phyloP scores from a whole-genome alignment of 805 yeast genomes.

The Suhomyces faveliae region DNA sequence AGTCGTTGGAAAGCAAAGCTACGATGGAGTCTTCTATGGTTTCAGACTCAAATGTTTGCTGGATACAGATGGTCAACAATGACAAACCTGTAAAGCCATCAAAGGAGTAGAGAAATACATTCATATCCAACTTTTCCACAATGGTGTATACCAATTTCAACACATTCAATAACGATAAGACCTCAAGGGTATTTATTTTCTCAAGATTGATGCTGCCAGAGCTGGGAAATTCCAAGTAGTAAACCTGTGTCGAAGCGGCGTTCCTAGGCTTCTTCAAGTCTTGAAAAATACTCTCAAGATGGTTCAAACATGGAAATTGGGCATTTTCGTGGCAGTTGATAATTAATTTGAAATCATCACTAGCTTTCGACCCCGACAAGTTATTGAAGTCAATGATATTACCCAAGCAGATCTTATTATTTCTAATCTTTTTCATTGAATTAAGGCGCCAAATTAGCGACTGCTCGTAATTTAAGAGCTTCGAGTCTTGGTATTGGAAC shows the following conservation, averaged over 20 bases:
- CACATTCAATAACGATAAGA: conserved; percentile 28
- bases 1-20: conserved; percentile 13
- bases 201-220: conserved; percentile 24
- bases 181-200: conserved; percentile 22
- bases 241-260: conserved; percentile 8
- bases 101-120: conserved; percentile 31
- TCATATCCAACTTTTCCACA: conserved; percentile 16
- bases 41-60: conserved; percentile 14
- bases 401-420: conserved; percentile 30
- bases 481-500: conserved; percentile 9
- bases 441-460: conserved; percentile 34
- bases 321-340: conserved; percentile 23
- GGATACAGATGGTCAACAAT: conserved; percentile 17
- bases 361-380: conserved; percentile 7
- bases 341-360: conserved; percentile 13
- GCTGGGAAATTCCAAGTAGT: conserved; percentile 35
- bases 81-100: conserved; percentile 42
- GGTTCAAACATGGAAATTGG: conserved; percentile 14
- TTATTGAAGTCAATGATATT: conserved; percentile 30
- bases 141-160: conserved; percentile 26
- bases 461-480: conserved; percentile 32
- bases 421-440: conserved; percentile 26
- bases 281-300: conserved; percentile 10
- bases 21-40: conserved; percentile 27
- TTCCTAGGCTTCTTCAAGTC: conserved; percentile 7